A percentile compares a stretch with the other conserved stretches of the same genome.
Conservation (phyloP, 257 asterid genomes). For the Capsicum chinense region DNA sequence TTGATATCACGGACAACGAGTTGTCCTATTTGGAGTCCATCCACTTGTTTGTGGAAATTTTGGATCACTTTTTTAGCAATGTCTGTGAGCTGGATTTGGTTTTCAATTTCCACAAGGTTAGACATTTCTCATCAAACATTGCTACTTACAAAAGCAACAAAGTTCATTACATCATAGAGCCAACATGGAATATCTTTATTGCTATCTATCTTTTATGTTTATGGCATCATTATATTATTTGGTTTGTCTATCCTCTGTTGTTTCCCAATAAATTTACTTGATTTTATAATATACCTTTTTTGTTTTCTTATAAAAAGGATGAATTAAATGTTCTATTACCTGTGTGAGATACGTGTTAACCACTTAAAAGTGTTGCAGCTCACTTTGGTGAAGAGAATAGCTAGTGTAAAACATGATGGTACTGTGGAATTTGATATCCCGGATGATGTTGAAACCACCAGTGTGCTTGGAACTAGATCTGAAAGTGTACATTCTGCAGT, state of each 20-base stretch:
- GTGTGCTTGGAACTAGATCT: slow-evolving; percentile 45
- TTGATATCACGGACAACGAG: slow-evolving; percentile 95
- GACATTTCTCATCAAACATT: slow-evolving; percentile 27
- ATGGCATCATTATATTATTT: not conserved
- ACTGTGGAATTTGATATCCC: slow-evolving; percentile 89
- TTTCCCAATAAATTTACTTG: not conserved
- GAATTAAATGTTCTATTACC: not conserved
- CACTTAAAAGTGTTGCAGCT: slow-evolving; percentile 77
- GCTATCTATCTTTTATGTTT: not conserved
- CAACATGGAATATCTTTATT: not conserved
- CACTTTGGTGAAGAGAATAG: slow-evolving; percentile 83
- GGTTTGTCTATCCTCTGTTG: slow-evolving; percentile 7
- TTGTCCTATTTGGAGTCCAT: slow-evolving; percentile 83
- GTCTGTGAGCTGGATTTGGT: slow-evolving; percentile 98
- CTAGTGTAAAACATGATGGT: slow-evolving; percentile 87
- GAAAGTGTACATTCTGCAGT: slow-evolving; percentile 47
- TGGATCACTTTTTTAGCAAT: slow-evolving; percentile 96
- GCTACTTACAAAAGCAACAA: not conserved
- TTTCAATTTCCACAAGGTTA: slow-evolving; percentile 96
- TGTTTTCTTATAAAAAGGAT: not conserved
- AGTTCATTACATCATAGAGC: not conserved
- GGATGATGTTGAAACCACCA: slow-evolving; percentile 66
- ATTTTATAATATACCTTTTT: not conserved
- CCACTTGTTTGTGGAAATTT: slow-evolving; percentile 97
- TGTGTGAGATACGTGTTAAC: slow-evolving; percentile 36